These are phyloP conservation scores for Tulasnella sp. DNA, from an alignment of 768 basidiomycete genomes.

Conservation along the genomic window DNA sequence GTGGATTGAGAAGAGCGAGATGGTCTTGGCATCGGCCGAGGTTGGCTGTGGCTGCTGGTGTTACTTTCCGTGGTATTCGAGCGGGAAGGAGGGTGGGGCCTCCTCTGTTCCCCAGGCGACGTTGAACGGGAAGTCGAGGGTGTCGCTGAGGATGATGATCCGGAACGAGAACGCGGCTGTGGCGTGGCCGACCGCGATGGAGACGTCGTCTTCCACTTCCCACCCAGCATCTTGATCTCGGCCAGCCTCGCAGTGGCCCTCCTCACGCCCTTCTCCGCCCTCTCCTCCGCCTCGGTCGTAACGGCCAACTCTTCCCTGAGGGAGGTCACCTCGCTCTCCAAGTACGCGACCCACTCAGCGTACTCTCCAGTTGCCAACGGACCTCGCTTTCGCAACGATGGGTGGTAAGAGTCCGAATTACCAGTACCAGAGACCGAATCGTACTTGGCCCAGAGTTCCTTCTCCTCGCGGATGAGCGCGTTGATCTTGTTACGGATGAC, in stretches of 20 bases:
- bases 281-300: not conserved
- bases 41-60: not conserved
- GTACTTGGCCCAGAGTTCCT: conserved; percentile 6
- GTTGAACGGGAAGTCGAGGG: not conserved
- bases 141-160: too few species aligned
- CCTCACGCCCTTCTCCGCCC: not conserved
- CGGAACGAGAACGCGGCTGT: too few species aligned
- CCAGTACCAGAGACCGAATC: not conserved
- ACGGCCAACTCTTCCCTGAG: not conserved
- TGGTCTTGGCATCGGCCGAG: not conserved
- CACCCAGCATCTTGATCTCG: not conserved
- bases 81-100: not conserved
- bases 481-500: not conserved
- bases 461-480: not conserved
- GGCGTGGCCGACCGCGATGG: too few species aligned
- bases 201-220: not conserved
- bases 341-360: not conserved
- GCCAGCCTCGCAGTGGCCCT: conserved; percentile 8
- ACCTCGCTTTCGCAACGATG: not conserved
- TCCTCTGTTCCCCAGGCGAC: not conserved
- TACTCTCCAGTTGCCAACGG: not conserved
- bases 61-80: not conserved
- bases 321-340: not conserved
- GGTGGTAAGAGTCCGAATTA: not conserved
- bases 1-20: too few species aligned